Conservation (phyloP, 2,329 filamentous ascomycete genomes). For the Ophiostoma pallidulum region DNA sequence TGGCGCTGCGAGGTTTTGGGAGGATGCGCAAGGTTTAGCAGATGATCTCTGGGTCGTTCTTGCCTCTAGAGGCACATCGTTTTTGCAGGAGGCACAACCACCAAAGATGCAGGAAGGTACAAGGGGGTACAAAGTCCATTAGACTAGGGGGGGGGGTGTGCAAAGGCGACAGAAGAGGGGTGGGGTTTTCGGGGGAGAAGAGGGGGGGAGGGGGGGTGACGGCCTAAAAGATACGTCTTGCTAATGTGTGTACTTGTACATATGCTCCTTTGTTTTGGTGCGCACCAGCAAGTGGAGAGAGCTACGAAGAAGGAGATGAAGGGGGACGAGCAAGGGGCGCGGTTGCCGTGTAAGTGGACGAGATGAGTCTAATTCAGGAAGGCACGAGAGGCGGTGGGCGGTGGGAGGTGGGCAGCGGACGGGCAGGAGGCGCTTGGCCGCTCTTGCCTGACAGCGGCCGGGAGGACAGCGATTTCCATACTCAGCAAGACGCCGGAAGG, state of each 20-base stretch:
- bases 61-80: constrained; percentile 8
- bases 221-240: not conserved
- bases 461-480: too few species aligned
- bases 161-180: not conserved
- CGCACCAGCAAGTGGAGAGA: constrained; percentile 1
- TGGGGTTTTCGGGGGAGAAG: not conserved
- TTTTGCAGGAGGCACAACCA: constrained; percentile 8
- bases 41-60: constrained; percentile 15
- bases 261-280: too few species aligned
- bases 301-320: constrained; percentile 3
- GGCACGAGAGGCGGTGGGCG: constrained; percentile 4
- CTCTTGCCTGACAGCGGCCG: not conserved
- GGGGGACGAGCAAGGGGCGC: constrained; percentile 8
- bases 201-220: not conserved
- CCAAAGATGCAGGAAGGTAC: constrained; percentile 12
- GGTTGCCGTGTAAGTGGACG: constrained; percentile 13
- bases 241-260: too few species aligned
- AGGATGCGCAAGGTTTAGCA: constrained; percentile 13
- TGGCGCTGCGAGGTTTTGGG: constrained; percentile 5
- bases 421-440: not conserved
- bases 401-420: not conserved
- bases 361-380: constrained; percentile 3
- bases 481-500: too few species aligned
- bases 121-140: constrained; percentile 15
- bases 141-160: constrained; percentile 4